Percentiles rank a stretch among this genome's conserved stretches.
phyloP scores from a whole-genome alignment of 2,329 filamentous ascomycete genomes.

The Waltergamsia citrina region DNA sequence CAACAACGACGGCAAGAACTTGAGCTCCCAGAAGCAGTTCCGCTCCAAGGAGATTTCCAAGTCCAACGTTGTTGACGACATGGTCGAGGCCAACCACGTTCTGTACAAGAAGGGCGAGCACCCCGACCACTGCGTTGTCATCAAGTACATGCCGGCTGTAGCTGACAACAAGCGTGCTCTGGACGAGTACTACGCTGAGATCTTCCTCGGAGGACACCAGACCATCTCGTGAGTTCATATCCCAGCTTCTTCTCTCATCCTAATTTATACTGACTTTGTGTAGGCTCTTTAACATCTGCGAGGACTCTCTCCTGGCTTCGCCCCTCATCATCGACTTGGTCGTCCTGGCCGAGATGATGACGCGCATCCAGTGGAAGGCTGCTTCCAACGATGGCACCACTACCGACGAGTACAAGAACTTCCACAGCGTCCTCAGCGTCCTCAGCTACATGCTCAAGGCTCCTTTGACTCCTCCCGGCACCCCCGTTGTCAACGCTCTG shows the following conservation, averaged over 20 bases:
- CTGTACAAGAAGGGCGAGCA: slow-evolving; percentile 90
- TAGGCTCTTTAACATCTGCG: slow-evolving; percentile 96
- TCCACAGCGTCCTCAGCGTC: slow-evolving; percentile 94
- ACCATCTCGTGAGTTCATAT: slow-evolving; percentile 63
- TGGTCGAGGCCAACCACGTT: slow-evolving; percentile 91
- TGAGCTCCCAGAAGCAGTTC: slow-evolving; percentile 96
- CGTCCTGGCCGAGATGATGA: slow-evolving; percentile 94
- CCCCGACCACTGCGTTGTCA: slow-evolving; percentile 96
- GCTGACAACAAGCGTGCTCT: slow-evolving; percentile 98
- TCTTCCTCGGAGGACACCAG: slow-evolving; percentile 97
- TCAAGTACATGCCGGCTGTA: slow-evolving; percentile 99
- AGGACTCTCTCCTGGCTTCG: slow-evolving; percentile 92
- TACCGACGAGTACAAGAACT: slow-evolving; percentile 71
- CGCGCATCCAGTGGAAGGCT: slow-evolving; percentile 86
- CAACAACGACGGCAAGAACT: slow-evolving; percentile 98
- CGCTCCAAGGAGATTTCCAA: slow-evolving; percentile 98
- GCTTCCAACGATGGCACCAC: slow-evolving; percentile 38
- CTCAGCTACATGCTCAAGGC: slow-evolving; percentile 99
- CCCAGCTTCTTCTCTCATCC: neutral
- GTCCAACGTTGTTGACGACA: slow-evolving; percentile 98
- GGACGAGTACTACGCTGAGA: slow-evolving; percentile 98
- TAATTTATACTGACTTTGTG: slow-evolving; percentile 10
- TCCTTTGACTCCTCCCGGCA: slow-evolving; percentile 85
- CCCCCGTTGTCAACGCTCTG: slow-evolving; percentile 89
- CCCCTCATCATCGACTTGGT: slow-evolving; percentile 97